Percentiles rank a stretch among this genome's conserved stretches.
Conservation (phyloP, 495 filamentous ascomycete species). For the Apiosordaria backusii region DNA sequence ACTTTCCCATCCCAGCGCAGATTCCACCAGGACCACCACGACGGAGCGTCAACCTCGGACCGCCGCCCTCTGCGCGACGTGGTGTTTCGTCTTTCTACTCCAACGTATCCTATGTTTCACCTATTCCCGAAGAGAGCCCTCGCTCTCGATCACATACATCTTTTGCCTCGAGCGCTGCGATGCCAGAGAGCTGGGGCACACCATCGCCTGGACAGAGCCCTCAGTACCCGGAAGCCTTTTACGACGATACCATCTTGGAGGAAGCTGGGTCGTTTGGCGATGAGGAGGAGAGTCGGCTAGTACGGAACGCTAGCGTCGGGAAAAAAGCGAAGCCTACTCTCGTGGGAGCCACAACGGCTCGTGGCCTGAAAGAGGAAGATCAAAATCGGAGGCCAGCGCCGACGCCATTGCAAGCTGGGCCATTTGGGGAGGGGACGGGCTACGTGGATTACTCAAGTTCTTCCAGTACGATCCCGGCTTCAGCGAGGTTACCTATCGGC, state of each 20-base stretch:
- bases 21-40: constrained; percentile 39
- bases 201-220: constrained; percentile 42
- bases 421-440: constrained; percentile 41
- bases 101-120: constrained; percentile 71
- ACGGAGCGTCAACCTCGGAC: constrained; percentile 57
- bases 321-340: constrained; percentile 69
- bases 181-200: constrained; percentile 65
- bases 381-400: constrained; percentile 31
- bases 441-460: constrained; percentile 45
- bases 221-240: constrained; percentile 43
- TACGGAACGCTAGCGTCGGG: constrained; percentile 75
- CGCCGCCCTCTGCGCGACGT: constrained; percentile 64
- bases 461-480: constrained; percentile 31
- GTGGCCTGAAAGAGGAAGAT: constrained; percentile 26
- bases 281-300: constrained; percentile 60
- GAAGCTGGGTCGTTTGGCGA: constrained; percentile 47
- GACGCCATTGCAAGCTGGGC: constrained; percentile 32
- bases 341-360: constrained; percentile 49
- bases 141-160: constrained; percentile 61
- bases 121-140: constrained; percentile 79
- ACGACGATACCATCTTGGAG: constrained; percentile 48
- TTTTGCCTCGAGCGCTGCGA: constrained; percentile 76
- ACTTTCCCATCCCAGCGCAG: constrained; percentile 54
- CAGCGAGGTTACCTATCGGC: constrained; percentile 23
- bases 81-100: constrained; percentile 74